Conservation (phyloP, 768 basidiomycete species). For the Hypsizygus marmoreus region DNA sequence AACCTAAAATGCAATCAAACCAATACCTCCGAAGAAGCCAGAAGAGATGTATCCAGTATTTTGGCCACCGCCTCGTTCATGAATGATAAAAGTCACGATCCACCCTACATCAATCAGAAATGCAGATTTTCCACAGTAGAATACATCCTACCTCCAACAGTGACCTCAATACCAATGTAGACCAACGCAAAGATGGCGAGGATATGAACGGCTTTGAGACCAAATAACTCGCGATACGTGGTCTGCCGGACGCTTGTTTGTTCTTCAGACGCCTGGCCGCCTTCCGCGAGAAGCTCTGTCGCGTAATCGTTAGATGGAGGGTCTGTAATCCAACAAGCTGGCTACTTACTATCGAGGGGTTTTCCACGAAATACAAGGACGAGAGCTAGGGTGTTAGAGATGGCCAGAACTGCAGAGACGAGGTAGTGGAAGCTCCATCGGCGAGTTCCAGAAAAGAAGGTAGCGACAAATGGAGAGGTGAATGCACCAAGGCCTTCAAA, state of each 20-base stretch:
- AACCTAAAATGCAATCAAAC: not conserved
- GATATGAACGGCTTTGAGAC: conserved; percentile 41
- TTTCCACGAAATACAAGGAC: conserved; percentile 28
- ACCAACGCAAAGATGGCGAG: conserved; percentile 46
- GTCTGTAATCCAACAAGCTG: not conserved
- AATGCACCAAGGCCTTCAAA: conserved; percentile 45
- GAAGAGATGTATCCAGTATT: conserved; percentile 47
- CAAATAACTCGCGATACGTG: conserved; percentile 48
- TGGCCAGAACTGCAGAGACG: conserved; percentile 51
- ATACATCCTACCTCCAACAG: conserved; percentile 40
- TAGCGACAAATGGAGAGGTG: conserved; percentile 61
- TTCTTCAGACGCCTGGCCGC: conserved; percentile 29
- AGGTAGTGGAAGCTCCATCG: conserved; percentile 70
- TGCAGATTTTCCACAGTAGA: not conserved
- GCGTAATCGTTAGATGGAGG: not conserved
- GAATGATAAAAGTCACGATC: conserved; percentile 54
- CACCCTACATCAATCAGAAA: conserved; percentile 36
- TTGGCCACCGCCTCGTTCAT: conserved; percentile 45
- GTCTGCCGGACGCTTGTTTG: conserved; percentile 18
- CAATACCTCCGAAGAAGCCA: conserved; percentile 26
- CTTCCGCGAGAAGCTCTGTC: conserved; percentile 21
- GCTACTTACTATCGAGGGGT: conserved; percentile 27
- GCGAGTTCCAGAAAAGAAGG: conserved; percentile 54
- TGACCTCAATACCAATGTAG: conserved; percentile 56
- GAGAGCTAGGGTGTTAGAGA: conserved; percentile 33